Evolutionary conservation across 2,329 filamentous ascomycete species (phyloP).

Genomic region (Nothopassalora personata): DNA sequence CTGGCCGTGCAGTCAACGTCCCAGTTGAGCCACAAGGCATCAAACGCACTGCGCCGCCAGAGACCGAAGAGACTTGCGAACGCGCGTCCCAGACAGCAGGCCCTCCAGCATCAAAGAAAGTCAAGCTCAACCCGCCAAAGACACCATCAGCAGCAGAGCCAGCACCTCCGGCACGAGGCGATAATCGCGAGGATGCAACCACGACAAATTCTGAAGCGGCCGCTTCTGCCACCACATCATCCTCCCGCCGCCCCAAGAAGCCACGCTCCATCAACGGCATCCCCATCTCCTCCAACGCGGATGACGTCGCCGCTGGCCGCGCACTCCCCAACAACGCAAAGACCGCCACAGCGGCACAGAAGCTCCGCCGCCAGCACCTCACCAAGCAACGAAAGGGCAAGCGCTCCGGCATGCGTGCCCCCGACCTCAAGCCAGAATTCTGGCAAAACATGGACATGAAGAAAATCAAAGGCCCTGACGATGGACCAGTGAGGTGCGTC

Average conservation of each 20-base stretch:
- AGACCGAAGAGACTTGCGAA: slow-evolving; percentile 1
- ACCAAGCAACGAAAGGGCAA: slow-evolving; percentile 3
- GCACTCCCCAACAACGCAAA: not conserved
- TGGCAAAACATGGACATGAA: slow-evolving; percentile 21
- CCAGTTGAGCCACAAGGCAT: slow-evolving; percentile 10
- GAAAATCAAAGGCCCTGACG: slow-evolving; percentile 1
- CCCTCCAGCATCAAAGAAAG: not conserved
- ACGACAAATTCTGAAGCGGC: not conserved
- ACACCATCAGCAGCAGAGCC: not conserved
- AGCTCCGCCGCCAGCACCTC: slow-evolving; percentile 15
- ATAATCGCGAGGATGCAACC: not conserved
- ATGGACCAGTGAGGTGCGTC: slow-evolving; percentile 24
- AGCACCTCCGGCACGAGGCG: not conserved
- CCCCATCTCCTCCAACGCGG: not conserved
- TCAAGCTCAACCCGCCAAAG: not conserved
- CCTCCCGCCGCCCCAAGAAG: not conserved
- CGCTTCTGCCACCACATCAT: not conserved
- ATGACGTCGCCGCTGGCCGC: not conserved
- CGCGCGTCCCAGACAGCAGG: not conserved
- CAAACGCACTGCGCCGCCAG: slow-evolving; percentile 5
- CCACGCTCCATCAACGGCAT: not conserved
- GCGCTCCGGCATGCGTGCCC: not conserved
- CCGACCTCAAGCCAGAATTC: slow-evolving; percentile 27
- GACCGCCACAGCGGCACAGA: slow-evolving; percentile 7
- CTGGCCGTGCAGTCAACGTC: not conserved